phyloP scores from a whole-genome alignment of 208 protist species.

The Crithidia acanthocephali region DNA sequence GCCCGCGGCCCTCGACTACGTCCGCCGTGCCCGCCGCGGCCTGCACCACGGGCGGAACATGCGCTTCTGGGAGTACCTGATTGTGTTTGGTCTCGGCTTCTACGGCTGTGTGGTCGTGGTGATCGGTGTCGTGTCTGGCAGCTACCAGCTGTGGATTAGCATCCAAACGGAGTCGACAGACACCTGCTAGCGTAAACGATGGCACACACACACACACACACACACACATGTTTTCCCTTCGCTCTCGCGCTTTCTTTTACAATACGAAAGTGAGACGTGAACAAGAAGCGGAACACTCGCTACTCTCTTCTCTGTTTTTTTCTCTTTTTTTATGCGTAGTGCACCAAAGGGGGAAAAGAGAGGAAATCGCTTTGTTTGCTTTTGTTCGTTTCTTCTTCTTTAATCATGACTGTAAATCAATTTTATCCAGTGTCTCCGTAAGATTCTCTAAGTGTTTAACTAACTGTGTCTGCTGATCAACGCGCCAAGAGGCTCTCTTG shows the following conservation, averaged over 20 bases:
- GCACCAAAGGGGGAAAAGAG: too few relatives aligned
- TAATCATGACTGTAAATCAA: too few relatives aligned
- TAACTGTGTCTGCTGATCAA: too few relatives aligned
- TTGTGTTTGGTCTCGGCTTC: conserved; percentile 54
- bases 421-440: too few relatives aligned
- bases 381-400: background rate
- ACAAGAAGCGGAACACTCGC: background rate
- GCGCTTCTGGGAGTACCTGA: conserved; percentile 46
- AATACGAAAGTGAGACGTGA: too few relatives aligned
- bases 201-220: background rate
- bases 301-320: background rate
- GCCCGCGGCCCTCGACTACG: conserved; percentile 57
- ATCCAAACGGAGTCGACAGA: conserved; percentile 47
- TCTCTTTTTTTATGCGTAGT: background rate
- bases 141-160: conserved; percentile 52
- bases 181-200: conserved; percentile 26
- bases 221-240: background rate
- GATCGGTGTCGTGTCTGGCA: conserved; percentile 48
- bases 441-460: too few relatives aligned
- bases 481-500: too few relatives aligned
- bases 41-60: conserved; percentile 39
- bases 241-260: too few relatives aligned
- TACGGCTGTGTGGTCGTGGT: conserved; percentile 52
- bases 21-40: conserved; percentile 42
- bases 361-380: too few relatives aligned